Evolutionary conservation across 108 stramenopile genomes (phyloP), one percentile per base, ranked within the genome.

Genomic region (Skeletonema tropicum): DNA sequence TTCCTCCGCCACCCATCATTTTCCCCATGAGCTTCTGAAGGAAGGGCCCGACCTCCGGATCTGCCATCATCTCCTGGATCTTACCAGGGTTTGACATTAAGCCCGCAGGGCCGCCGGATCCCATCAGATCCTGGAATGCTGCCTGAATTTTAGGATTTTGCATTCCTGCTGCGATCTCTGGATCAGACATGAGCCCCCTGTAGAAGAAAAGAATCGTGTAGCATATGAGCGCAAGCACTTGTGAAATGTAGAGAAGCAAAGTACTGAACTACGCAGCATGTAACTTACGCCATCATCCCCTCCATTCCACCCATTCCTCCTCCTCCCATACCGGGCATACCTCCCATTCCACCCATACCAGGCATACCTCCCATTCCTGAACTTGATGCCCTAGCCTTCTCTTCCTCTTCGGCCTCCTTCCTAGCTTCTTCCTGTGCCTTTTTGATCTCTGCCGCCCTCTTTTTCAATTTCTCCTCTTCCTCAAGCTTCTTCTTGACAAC

Each of bases 1-100:
- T 84, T 30, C 61, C 69, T 31, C 70, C 76, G 0, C 75, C 79
- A 32, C 81, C 81, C 81, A 82, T 82, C 2, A 88, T 64, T 76
- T 93, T 95, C 42, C 79, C 69, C 92, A 95, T 92, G 9, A 96
- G 64, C 68, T 94, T 93, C 79, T 94, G 91, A 79, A 96, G 57
- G 32, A 90, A 85, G 17, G 96, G 92, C 7, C 94, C 94, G 10
- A 96, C 91, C 49, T 96, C 93, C 8, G 96, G 96, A 85, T 96
- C 96, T 6, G 79, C 59, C 96, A 96, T 94, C 71, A 94, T 66
- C 76, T 96, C 85, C 85, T 90, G 89, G 49, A 96, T 66, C 62
- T 94, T 96, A 10, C 80, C 85, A 17, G 95, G 92, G 64, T 96
- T 90, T 48, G 71, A 68, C 91, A 93, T 80, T n/a, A 88, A 35